These are phyloP conservation scores for Saccharomycopsis fermentans DNA, from an alignment of 805 yeast genomes.

Conservation along the genomic window DNA sequence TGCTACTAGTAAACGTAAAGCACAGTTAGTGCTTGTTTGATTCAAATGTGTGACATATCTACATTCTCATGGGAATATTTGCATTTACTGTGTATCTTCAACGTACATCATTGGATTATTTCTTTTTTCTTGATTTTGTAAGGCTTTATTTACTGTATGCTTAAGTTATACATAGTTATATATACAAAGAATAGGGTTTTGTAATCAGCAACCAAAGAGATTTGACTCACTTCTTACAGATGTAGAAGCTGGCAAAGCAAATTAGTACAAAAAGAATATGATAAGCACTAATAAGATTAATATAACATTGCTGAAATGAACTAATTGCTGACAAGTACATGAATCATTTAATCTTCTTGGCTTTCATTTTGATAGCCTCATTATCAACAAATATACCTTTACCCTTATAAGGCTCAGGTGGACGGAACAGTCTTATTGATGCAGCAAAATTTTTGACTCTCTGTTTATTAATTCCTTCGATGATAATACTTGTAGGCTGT, in stretches of 20 bases:
- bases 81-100: too few species aligned
- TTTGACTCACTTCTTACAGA: neutral
- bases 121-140: neutral
- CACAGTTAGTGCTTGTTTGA: constrained; percentile 46
- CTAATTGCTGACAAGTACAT: neutral
- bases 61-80: neutral
- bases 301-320: too few species aligned
- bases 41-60: neutral
- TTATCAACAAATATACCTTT: constrained; percentile 90
- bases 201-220: neutral
- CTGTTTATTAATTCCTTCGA: constrained; percentile 85
- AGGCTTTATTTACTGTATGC: neutral
- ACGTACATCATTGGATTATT: too few species aligned
- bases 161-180: neutral
- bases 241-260: neutral
- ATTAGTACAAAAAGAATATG: neutral
- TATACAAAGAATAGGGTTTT: neutral
- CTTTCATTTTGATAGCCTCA: constrained; percentile 85
- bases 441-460: constrained; percentile 85
- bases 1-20: constrained; percentile 85
- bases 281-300: neutral
- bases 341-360: constrained; percentile 77
- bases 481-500: constrained; percentile 70
- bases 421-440: constrained; percentile 70
- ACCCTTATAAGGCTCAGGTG: constrained; percentile 98